Evolutionary conservation across 2,329 filamentous ascomycete genomes (phyloP).

Genomic region (Cytospora piceicola): DNA sequence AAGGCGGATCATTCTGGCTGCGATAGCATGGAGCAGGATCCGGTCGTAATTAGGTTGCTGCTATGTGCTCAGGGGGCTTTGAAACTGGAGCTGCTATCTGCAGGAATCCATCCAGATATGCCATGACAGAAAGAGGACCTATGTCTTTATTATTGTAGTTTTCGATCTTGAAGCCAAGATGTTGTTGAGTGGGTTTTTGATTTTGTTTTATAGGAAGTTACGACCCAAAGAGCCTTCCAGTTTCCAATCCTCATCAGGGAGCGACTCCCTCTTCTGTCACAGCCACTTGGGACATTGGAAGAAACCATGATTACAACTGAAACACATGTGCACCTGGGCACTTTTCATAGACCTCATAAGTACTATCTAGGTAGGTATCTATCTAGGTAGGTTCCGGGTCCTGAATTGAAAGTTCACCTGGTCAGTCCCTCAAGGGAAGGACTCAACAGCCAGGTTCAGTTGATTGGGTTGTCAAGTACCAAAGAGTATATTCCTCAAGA

Average conservation of each 20-base stretch:
- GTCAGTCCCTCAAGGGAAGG: too few relatives aligned
- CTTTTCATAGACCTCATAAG: too few relatives aligned
- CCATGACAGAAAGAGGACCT: neutral
- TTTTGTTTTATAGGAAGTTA: neutral
- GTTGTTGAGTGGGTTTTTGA: too few relatives aligned
- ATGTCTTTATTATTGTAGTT: neutral
- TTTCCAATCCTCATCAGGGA: neutral
- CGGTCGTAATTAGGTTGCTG: neutral
- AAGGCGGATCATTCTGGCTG: conserved; percentile 46
- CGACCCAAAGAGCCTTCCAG: neutral
- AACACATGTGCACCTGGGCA: too few relatives aligned
- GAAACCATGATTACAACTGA: too few relatives aligned
- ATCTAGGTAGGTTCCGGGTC: too few relatives aligned
- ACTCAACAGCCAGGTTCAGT: too few relatives aligned
- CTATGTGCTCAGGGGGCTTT: neutral
- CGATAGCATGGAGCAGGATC: neutral
- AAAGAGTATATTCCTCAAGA: too few relatives aligned
- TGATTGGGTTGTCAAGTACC: too few relatives aligned
- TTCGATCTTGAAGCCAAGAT: neutral
- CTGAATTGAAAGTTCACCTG: too few relatives aligned
- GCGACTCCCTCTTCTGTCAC: neutral
- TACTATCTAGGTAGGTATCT: too few relatives aligned
- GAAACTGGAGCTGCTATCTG: neutral
- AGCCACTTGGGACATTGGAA: neutral
- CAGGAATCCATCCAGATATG: neutral